Evolutionary conservation across 805 yeast genomes (phyloP), one percentile per base, ranked within the genome.

Genomic region (Cyberlindnera saturnus): DNA sequence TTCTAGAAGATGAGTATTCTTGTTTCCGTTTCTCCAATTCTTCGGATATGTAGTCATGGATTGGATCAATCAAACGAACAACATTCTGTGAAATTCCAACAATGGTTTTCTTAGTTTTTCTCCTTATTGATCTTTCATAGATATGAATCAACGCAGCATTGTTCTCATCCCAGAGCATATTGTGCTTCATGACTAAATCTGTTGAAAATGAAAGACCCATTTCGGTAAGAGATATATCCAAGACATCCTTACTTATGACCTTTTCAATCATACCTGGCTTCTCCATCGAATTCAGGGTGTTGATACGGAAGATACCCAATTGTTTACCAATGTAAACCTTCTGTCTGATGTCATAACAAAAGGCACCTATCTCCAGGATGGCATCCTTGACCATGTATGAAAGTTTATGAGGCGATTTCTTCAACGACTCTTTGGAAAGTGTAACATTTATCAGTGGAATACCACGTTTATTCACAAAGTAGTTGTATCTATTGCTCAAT

Each of bases 101-200:
- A 50, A 48, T 46, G 50, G 63, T 19, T 54, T 53, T 50, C 50
- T 62, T 48, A 42, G 56, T 44, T 48, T 59, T 43, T 55, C 62
- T 40, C 33, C 65, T 62, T 10, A 56, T 39, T 32, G 66, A 60
- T 38, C 64, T 62, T 6, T 64, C 86, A 64, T 88, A 89, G 15
- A 88, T 85, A 55, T 81, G 81, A 4, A 89, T 79, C 29, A 90
- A 75, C 50, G 82, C 88, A 56, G 84, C 90, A 30, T 95, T 95
- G 60, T 89, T 89, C 59, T 90, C 96, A 6, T 95, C 93, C 97
- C 97, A 90, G 20, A 90, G 64, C 20, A 81, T 75, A 49, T 88
- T 83, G 52, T 88, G 95, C 23, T 79, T 79, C 14, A 72, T 66
- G 56, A 77, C 67, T n/a, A 87, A 64, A 6, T 77, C 82, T 17